Conservation (phyloP, 1,284 basidiomycete species). For the Hemileia vastatrix region DNA sequence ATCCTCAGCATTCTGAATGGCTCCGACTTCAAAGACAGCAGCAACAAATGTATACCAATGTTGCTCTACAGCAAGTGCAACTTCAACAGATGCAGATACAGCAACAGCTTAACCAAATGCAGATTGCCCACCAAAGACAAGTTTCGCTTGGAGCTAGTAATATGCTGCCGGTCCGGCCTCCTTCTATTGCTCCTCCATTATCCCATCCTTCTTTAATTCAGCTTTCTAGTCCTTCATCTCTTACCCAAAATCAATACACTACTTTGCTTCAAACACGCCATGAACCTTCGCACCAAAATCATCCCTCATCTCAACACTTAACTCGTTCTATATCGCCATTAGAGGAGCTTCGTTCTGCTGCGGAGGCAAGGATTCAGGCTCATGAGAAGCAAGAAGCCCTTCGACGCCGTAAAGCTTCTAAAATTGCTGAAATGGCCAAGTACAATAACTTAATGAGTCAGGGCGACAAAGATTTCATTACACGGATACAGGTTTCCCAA, state of each 20-base stretch:
- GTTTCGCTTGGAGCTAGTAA: not conserved
- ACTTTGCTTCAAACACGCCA: not conserved
- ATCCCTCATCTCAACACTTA: slow-evolving; percentile 1
- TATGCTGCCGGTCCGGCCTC: no score
- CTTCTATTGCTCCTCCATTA: not conserved
- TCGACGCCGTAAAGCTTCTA: slow-evolving; percentile 64
- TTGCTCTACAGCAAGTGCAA: slow-evolving; percentile 6
- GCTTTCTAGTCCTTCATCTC: not conserved
- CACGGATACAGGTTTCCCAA: slow-evolving; percentile 95
- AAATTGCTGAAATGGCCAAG: slow-evolving; percentile 79
- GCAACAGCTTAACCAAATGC: slow-evolving; percentile 5
- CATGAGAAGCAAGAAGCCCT: slow-evolving; percentile 75
- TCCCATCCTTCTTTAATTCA: not conserved
- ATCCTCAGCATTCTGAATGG: slow-evolving; percentile 25
- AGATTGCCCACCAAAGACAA: slow-evolving; percentile 5
- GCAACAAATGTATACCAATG: slow-evolving; percentile 20
- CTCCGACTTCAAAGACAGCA: slow-evolving; percentile 21
- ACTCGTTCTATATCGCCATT: not conserved
- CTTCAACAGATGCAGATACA: not conserved
- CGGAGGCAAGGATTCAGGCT: slow-evolving; percentile 71
- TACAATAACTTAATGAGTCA: slow-evolving; percentile 98
- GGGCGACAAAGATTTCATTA: slow-evolving; percentile 99
- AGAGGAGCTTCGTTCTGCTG: slow-evolving; percentile 21
- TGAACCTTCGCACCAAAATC: not conserved
- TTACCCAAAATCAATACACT: no score